Percentiles rank a stretch among this genome's conserved stretches.
Evolutionary conservation across 257 asterid genomes (phyloP).

Genomic region (Buddleja alternifolia): DNA sequence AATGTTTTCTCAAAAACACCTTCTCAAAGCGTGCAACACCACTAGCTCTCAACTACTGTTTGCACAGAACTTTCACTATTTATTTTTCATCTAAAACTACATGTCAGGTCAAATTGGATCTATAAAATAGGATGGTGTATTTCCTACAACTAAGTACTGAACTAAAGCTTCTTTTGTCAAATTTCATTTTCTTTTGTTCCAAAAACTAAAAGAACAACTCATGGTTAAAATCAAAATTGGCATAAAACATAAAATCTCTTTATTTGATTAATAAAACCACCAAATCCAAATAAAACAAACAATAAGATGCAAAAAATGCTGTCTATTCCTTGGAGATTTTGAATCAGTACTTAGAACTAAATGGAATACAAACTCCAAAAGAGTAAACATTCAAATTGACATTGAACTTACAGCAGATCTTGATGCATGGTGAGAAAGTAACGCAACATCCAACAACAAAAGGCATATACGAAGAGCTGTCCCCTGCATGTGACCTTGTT

Average conservation of each 20-base stretch:
- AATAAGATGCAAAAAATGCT: neutral
- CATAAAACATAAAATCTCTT: neutral
- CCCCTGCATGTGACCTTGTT: slow-evolving; percentile 49
- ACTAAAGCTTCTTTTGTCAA: too few species aligned
- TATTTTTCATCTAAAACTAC: too few species aligned
- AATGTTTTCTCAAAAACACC: too few species aligned
- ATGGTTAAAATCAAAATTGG: neutral
- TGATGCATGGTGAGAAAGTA: slow-evolving; percentile 62
- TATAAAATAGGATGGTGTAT: too few species aligned
- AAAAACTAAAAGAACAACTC: neutral
- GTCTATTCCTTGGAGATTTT: neutral
- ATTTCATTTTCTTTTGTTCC: neutral
- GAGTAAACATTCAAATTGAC: slow-evolving; percentile 4
- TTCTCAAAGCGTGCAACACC: too few species aligned
- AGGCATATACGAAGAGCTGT: slow-evolving; percentile 81
- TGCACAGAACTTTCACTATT: too few species aligned
- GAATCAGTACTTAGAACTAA: neutral
- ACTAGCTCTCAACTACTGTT: too few species aligned
- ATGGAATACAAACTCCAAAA: neutral
- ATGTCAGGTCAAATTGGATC: too few species aligned
- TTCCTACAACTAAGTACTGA: too few species aligned
- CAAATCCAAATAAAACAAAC: neutral
- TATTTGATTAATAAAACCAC: neutral
- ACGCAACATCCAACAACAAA: slow-evolving; percentile 74
- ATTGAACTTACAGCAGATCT: slow-evolving; percentile 65